Base-by-base conservation (phyloP, 2,329 filamentous ascomycete species). In the Arachnomyces sp. region DNA sequence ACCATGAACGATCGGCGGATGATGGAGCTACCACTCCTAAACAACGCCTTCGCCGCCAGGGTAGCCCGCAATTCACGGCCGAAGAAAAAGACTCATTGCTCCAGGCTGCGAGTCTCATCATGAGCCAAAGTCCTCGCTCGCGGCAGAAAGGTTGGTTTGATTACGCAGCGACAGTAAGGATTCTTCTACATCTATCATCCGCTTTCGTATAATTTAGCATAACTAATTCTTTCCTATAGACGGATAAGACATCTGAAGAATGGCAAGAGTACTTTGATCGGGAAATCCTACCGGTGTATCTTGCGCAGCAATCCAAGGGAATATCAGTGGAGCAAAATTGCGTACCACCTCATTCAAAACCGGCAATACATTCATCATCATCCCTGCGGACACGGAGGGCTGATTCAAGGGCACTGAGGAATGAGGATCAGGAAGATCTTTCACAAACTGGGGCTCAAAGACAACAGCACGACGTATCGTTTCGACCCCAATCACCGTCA, bases 41-140 rank as follows among this genome's bases (percentile, higher is more conserved):
- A 39, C 25, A n/a, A 17, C 34, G 12, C 18, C 7, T 4, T 11
- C 17, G 30, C 11, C 13, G 12, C 17, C 30, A 15, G 34, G 15
- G 7, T 16, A 34, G 29, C 28, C 12, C 14, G 28, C 13, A 5
- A 7, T 59, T 59, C 28, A 46, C 45, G 2, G 34, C 43, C 14
- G 40, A 47, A 8, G 54, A 59, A 25, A 47, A 40, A 31, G 31
- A 47, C 18, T 33, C 41, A 6, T 46, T 60, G 15, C 53, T 54
- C 36, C 33, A 40, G 14, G 32, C 44, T 18, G 54, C 51, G 2
- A 43, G 50, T 12, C 30, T 48, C 18, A 49, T 59, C 15, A 20
- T 49, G 14, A 38, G 50, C 12, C 34, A 56, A 11, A 38, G 40
- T 13, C 43, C 49, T 3, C 34, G 42, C 14, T 37, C 33, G 9